Conservation (phyloP, 106 monocot species). For the Dendrobium catenatum region DNA sequence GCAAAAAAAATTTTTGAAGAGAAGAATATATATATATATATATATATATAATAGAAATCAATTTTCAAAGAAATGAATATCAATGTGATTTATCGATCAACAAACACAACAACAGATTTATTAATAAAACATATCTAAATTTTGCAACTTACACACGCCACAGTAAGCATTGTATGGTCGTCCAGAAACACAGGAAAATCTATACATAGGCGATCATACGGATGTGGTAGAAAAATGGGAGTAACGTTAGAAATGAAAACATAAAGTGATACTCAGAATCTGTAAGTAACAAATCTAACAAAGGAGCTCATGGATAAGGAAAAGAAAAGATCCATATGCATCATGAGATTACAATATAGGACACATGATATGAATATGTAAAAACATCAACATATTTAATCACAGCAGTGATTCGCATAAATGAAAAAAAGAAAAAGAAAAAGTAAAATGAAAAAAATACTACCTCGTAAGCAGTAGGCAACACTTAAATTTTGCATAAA, state of each 20-base stretch:
- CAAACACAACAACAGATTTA: not conserved
- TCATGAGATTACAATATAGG: not conserved
- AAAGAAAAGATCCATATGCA: not conserved
- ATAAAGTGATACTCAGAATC: not conserved
- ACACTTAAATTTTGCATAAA: constrained; percentile 62
- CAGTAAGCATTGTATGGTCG: too few relatives aligned
- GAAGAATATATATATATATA: too few relatives aligned
- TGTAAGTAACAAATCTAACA: not conserved
- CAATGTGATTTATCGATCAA: not conserved
- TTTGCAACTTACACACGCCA: too few relatives aligned
- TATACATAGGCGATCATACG: too few relatives aligned
- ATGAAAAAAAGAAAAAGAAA: not conserved
- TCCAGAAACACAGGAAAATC: too few relatives aligned
- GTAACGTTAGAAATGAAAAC: too few relatives aligned
- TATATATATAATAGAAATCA: not conserved
- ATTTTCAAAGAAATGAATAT: not conserved
- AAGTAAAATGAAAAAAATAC: not conserved
- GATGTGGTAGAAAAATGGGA: too few relatives aligned
- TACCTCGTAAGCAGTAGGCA: constrained; percentile 58
- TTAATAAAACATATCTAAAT: not conserved
- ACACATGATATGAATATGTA: not conserved
- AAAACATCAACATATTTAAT: not conserved
- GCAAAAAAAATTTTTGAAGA: too few relatives aligned
- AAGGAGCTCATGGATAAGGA: not conserved
- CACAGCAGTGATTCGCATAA: not conserved